Conservation (phyloP, 345 rosid species). For the Dipteronia dyeriana region DNA sequence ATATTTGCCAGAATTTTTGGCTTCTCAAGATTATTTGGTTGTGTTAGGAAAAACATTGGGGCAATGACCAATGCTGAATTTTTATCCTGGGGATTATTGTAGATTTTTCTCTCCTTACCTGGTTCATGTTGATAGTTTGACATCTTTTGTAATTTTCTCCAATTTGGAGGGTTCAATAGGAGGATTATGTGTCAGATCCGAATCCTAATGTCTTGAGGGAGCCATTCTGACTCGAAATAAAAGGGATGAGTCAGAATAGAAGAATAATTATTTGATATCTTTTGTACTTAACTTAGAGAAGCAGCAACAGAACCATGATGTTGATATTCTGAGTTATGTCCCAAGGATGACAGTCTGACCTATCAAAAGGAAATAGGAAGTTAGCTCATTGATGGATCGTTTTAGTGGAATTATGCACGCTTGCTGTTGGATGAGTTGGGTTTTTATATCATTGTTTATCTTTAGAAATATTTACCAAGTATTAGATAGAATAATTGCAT, state of each 20-base stretch:
- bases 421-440: not conserved
- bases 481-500: slow-evolving; percentile 2
- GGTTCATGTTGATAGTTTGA: not conserved
- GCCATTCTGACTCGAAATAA: not conserved
- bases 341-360: not conserved
- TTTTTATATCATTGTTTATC: not conserved
- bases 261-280: too few relatives aligned
- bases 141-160: too few relatives aligned
- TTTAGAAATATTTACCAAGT: not conserved
- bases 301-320: not conserved
- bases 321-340: not conserved
- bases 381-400: not conserved
- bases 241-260: not conserved
- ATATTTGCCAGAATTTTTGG: too few relatives aligned
- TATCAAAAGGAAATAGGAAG: not conserved
- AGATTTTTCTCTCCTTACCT: not conserved
- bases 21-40: too few relatives aligned
- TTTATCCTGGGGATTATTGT: not conserved
- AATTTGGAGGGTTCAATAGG: too few relatives aligned
- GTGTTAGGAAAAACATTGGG: too few relatives aligned
- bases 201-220: not conserved
- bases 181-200: too few relatives aligned
- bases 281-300: not conserved
- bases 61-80: too few relatives aligned
- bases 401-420: not conserved